Conservation (phyloP, 805 yeast species). For the Candida koratica region DNA sequence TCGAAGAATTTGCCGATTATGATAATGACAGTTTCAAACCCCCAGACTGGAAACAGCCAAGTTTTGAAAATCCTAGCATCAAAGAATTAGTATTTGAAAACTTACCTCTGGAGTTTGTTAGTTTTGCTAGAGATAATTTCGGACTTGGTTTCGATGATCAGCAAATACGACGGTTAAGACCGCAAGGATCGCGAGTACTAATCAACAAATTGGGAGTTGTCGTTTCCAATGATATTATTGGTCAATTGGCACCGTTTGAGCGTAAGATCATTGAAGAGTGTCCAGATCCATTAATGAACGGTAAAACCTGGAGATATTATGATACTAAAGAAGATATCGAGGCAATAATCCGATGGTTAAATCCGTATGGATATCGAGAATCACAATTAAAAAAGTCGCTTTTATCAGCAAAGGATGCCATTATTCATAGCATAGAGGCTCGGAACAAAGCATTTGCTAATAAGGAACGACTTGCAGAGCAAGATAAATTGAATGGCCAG, state of each 20-base stretch:
- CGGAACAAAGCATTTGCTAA: conserved; percentile 46
- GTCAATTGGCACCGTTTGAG: conserved; percentile 36
- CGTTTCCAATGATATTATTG: conserved; percentile 5
- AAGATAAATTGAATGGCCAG: conserved; percentile 40
- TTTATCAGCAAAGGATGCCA: conserved; percentile 46
- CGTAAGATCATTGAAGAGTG: conserved; percentile 67
- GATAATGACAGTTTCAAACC: conserved; percentile 36
- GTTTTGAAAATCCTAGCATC: conserved; percentile 1
- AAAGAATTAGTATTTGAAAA: conserved; percentile 23
- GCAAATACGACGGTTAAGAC: conserved; percentile 13
- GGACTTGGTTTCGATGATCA: conserved; percentile 26
- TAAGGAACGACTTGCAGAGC: conserved; percentile 20
- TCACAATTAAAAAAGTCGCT: conserved; percentile 61
- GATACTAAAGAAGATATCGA: conserved; percentile 60
- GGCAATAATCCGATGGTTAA: conserved; percentile 58
- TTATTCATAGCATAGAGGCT: conserved; percentile 52
- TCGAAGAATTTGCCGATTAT: conserved; percentile 12
- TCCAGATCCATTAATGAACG: conserved; percentile 49
- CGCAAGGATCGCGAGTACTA: conserved; percentile 2
- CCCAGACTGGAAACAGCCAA: conserved; percentile 1
- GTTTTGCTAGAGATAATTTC: conserved; percentile 25
- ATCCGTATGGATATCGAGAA: conserved; percentile 74
- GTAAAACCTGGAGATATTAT: conserved; percentile 65
- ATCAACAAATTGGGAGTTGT: conserved; percentile 22
- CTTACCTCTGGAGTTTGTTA: conserved; percentile 19